These are phyloP conservation scores for Cichorium intybus DNA, from an alignment of 140 eudicot species.

Conservation along the genomic window DNA sequence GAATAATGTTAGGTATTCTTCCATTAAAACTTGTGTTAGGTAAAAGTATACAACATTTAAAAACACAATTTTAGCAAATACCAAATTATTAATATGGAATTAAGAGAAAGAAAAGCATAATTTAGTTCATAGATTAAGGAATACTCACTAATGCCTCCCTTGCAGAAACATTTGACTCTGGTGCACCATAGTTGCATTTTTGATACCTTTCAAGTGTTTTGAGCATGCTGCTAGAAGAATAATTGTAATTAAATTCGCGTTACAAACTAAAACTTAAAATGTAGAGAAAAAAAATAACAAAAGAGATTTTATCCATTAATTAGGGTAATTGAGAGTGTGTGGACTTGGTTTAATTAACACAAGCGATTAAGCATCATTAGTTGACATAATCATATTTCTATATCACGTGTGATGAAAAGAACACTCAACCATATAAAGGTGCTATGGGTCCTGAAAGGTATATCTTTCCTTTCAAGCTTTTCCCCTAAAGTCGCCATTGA, in stretches of 20 bases:
- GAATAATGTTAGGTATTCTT: constrained; percentile 11
- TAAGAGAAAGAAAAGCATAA: background rate
- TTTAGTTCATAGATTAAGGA: background rate
- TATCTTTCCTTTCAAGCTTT: constrained; percentile 18
- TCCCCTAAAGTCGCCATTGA: constrained; percentile 11
- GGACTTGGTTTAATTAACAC: background rate
- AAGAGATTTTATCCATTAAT: too few species aligned
- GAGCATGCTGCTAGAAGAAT: constrained; percentile 75
- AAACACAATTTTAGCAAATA: background rate
- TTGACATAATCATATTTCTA: background rate
- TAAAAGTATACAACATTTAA: background rate
- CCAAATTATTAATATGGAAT: background rate
- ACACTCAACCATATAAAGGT: background rate
- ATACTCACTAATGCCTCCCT: constrained; percentile 79
- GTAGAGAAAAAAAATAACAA: too few species aligned
- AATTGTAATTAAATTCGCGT: background rate
- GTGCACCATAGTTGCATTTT: constrained; percentile 98
- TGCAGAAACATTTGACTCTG: constrained; percentile 74
- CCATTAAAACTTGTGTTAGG: constrained; percentile 2
- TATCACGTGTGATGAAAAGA: background rate
- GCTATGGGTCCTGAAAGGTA: constrained; percentile 16
- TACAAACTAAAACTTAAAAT: background rate
- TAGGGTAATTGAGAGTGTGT: background rate
- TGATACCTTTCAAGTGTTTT: constrained; percentile 97
- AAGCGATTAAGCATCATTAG: background rate